A percentile compares a stretch with the other conserved stretches of the same genome.
These are phyloP conservation scores for Cutaneotrichosporon cyanovorans DNA, from an alignment of 1,284 basidiomycete species.

Conservation along the genomic window DNA sequence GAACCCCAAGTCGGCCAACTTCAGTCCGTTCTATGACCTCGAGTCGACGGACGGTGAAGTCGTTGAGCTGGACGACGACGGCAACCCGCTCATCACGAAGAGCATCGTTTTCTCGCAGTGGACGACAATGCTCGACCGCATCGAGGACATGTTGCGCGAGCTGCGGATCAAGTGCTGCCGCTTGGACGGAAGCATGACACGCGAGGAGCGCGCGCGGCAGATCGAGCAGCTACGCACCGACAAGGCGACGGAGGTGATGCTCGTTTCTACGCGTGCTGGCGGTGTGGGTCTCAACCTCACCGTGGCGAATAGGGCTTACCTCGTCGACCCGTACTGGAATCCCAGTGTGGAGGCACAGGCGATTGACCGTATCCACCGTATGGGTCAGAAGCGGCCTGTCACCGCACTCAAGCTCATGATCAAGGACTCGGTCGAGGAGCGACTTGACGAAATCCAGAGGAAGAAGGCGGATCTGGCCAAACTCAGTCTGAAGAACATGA, in stretches of 20 bases:
- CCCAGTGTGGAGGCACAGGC: conserved; percentile 95
- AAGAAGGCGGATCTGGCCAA: conserved; percentile 91
- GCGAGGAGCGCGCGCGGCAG: conserved; percentile 79
- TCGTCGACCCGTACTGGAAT: conserved; percentile 89
- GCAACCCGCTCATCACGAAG: conserved; percentile 52
- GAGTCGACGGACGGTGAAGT: conserved; percentile 62
- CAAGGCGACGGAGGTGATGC: conserved; percentile 76
- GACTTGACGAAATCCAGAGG: conserved; percentile 78
- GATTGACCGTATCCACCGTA: conserved; percentile 87
- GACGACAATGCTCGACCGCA: conserved; percentile 91
- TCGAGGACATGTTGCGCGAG: conserved; percentile 80
- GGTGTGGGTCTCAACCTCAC: conserved; percentile 94
- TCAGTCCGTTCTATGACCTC: conserved; percentile 57
- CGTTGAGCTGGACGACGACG: conserved; percentile 56
- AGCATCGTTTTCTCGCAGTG: conserved; percentile 94
- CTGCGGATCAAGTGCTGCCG: conserved; percentile 77
- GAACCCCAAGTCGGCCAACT: conserved; percentile 79
- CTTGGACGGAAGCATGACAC: conserved; percentile 92
- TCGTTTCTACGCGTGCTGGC: conserved; percentile 92
- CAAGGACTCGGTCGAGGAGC: conserved; percentile 84
- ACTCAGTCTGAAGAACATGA: conserved; percentile 72
- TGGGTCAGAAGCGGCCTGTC: conserved; percentile 86
- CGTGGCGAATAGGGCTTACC: conserved; percentile 81
- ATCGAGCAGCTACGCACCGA: conserved; percentile 85
- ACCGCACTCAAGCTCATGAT: conserved; percentile 88